Base-by-base conservation (phyloP, 169 alveolate species). In the Plasmodium inui region DNA sequence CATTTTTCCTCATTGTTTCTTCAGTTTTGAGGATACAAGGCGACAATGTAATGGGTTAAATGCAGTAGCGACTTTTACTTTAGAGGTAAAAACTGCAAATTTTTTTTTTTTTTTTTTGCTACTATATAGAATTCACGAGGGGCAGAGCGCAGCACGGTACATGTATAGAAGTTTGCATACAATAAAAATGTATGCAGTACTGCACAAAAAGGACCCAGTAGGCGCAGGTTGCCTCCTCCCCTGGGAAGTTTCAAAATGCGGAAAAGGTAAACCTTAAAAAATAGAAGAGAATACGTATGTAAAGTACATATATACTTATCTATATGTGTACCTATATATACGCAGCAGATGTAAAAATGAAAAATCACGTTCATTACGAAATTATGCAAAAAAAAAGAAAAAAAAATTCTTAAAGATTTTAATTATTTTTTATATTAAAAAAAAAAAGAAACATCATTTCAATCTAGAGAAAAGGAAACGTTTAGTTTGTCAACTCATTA, bases 1-100 rank as follows among this genome's bases (percentile, higher is more conserved):
- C 26, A 28, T 67, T 82, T 61, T 57, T 82, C 39, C 14, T 57
- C 91, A 82, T 67, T 37, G 22, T 82, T 34, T 26, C 44, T 30
- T 44, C 10, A 9, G 67, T 81, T 46, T 80, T 22, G 12, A 17
- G 0, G 55, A 39, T 41, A 39, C n/a, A 41, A 79, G 30, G 61
- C 12, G 12, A 46, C 4, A 41, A 26, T 3, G 73, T 28, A 7
- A 34, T 80, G 55, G 55, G 61, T 50, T 14, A 50, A 50, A n/a
- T 46, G 26, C 1, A 30, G 17, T 80, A 80, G 8, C 22, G 61
- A 41, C 26, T 41, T 46, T 46, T 39, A 9, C 37, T 8, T 17
- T 80, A 46, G 14, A 7, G 30, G 76, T 67, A 67, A 67, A 67
- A 22, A 22, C 10, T 17, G 41, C 32, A 8, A n/a, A 17, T 67